Evolutionary conservation across 2,329 filamentous ascomycete genomes (phyloP).

Genomic region (Ceratocystis colombiana): DNA sequence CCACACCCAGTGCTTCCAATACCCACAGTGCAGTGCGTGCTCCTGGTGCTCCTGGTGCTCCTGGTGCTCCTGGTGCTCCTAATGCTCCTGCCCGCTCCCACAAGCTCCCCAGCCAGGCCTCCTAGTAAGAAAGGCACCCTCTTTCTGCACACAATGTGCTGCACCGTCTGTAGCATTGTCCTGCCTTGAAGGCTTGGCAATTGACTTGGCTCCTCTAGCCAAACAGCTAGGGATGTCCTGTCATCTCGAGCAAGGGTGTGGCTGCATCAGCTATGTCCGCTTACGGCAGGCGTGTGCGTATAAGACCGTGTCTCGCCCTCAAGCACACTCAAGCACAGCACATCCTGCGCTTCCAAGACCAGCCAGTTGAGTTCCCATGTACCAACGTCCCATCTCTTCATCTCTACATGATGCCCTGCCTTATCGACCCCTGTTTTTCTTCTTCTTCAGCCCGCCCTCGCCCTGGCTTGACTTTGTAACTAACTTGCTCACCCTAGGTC

Average conservation of each 20-base stretch:
- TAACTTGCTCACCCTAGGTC: neutral
- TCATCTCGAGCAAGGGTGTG: slow-evolving; percentile 19
- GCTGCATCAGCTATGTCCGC: neutral
- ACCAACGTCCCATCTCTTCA: neutral
- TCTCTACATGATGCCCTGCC: neutral
- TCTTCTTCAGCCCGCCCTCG: neutral
- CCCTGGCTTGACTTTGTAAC: neutral
- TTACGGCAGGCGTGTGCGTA: neutral
- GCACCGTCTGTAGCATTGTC: slow-evolving; percentile 12
- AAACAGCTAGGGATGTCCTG: slow-evolving; percentile 20
- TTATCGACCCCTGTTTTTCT: neutral
- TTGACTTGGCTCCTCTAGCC: slow-evolving; percentile 14
- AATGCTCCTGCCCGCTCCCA: no score
- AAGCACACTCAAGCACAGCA: neutral
- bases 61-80: no score
- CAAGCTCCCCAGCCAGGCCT: no score
- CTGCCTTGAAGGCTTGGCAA: slow-evolving; percentile 6
- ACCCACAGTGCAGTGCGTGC: no score
- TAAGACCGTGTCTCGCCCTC: neutral
- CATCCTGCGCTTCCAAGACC: neutral
- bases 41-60: no score
- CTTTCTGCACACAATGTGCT: neutral
- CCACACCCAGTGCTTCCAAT: no score
- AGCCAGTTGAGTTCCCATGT: neutral
- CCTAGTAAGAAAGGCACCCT: neutral